Percentiles rank a stretch among this genome's conserved stretches.
phyloP scores from a whole-genome alignment of 164 flowering plant species.

The Euptelea pleiosperma region DNA sequence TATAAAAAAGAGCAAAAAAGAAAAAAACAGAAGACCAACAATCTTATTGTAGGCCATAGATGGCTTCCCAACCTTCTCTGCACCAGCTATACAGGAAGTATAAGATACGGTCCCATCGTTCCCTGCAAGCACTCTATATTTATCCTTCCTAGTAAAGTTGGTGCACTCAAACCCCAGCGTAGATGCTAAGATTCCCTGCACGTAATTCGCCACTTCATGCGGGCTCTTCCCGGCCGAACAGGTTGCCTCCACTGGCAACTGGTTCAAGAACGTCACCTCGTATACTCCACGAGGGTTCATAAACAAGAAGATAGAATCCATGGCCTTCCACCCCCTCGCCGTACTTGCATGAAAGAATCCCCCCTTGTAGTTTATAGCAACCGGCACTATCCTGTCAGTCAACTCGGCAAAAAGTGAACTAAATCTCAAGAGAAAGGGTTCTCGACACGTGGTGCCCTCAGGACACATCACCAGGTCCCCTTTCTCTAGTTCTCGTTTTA shows the following conservation, averaged over 20 bases:
- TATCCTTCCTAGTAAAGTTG: constrained; percentile 85
- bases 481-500: constrained; percentile 46
- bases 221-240: constrained; percentile 85
- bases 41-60: neutral
- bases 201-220: constrained; percentile 88
- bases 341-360: constrained; percentile 97
- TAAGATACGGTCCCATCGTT: constrained; percentile 76
- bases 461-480: constrained; percentile 93
- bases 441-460: constrained; percentile 95
- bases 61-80: constrained; percentile 43
- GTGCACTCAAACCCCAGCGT: constrained; percentile 95
- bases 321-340: constrained; percentile 84
- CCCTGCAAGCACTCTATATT: constrained; percentile 84
- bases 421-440: constrained; percentile 82
- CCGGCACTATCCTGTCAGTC: constrained; percentile 90
- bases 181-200: constrained; percentile 79
- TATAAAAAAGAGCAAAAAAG: neutral
- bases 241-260: constrained; percentile 79
- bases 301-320: constrained; percentile 90
- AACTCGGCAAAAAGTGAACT: constrained; percentile 91
- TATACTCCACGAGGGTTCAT: constrained; percentile 91
- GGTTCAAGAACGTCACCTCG: constrained; percentile 90
- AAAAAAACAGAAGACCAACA: neutral
- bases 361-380: constrained; percentile 85
- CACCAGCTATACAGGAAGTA: constrained; percentile 24